Evolutionary conservation across 2,329 filamentous ascomycete species (phyloP).

Genomic region (Spiromastix sp.): DNA sequence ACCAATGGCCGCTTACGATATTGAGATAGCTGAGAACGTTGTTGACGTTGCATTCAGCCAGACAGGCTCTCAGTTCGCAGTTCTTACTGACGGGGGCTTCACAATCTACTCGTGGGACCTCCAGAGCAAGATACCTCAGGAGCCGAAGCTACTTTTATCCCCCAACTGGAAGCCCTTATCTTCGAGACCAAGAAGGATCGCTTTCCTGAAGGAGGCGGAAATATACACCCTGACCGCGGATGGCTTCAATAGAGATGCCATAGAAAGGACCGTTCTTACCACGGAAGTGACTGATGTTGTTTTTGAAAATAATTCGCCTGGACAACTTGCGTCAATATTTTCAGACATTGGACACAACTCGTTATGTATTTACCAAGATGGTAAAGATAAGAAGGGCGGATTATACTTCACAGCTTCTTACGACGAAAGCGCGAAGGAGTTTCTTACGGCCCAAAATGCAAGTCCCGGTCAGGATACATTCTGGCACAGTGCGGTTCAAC

Average conservation of each 20-base stretch:
- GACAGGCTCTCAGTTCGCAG: conserved; percentile 55
- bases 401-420: conserved; percentile 23
- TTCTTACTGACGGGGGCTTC: conserved; percentile 58
- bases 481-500: conserved; percentile 27
- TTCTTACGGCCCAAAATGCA: conserved; percentile 11
- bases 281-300: conserved; percentile 21
- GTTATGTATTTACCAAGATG: conserved; percentile 28
- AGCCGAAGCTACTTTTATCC: conserved; percentile 29
- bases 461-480: conserved; percentile 26
- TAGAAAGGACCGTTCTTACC: conserved; percentile 25
- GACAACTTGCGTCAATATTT: conserved; percentile 28
- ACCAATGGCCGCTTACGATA: conserved; percentile 77
- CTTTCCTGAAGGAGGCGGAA: conserved; percentile 33
- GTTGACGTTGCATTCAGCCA: conserved; percentile 66
- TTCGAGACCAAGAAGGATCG: conserved; percentile 35
- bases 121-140: conserved; percentile 29
- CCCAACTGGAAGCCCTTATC: conserved; percentile 23
- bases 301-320: conserved; percentile 22
- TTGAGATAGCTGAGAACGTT: conserved; percentile 51
- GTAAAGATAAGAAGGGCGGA: conserved; percentile 16
- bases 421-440: conserved; percentile 11
- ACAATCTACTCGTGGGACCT: conserved; percentile 61
- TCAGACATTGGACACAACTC: conserved; percentile 20
- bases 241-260: conserved; percentile 19
- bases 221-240: conserved; percentile 33